Conservation (phyloP, 495 filamentous ascomycete genomes). For the Xylaria acuta region DNA sequence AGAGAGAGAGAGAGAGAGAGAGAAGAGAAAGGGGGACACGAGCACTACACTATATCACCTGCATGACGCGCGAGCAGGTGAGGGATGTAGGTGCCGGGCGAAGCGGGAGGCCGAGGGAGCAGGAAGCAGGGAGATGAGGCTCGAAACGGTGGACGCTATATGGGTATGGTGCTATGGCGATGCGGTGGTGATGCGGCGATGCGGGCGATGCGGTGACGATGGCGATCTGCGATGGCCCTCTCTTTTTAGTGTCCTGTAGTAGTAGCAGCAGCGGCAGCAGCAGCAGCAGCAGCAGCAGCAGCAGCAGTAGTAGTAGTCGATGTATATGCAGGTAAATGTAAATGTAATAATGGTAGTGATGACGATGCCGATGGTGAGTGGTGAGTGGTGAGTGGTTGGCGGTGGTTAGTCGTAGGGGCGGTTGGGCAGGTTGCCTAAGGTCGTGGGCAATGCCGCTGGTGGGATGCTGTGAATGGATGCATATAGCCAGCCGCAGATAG, state of each 20-base stretch:
- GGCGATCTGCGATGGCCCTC: constrained; percentile 5
- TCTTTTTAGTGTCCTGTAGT: neutral
- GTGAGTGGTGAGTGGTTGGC: too few relatives aligned
- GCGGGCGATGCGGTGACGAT: neutral
- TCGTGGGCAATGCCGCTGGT: neutral
- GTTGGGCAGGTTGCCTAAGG: neutral
- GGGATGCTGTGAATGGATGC: neutral
- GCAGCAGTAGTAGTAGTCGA: neutral
- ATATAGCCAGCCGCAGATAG: neutral
- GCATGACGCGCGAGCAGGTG: constrained; percentile 21
- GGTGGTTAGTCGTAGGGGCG: neutral
- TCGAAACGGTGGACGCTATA: neutral
- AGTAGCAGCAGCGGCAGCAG: too few relatives aligned
- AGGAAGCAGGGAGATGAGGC: neutral
- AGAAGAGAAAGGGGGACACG: neutral
- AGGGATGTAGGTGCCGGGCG: neutral
- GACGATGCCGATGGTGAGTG: neutral
- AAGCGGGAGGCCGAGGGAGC: neutral
- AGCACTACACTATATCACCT: constrained; percentile 24
- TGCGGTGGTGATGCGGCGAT: neutral
- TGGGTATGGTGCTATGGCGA: neutral
- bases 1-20: too few relatives aligned
- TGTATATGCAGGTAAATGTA: neutral
- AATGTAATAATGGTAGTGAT: neutral
- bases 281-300: too few relatives aligned